Evolutionary conservation across 768 basidiomycete species (phyloP).

Genomic region (Boletus sp.): DNA sequence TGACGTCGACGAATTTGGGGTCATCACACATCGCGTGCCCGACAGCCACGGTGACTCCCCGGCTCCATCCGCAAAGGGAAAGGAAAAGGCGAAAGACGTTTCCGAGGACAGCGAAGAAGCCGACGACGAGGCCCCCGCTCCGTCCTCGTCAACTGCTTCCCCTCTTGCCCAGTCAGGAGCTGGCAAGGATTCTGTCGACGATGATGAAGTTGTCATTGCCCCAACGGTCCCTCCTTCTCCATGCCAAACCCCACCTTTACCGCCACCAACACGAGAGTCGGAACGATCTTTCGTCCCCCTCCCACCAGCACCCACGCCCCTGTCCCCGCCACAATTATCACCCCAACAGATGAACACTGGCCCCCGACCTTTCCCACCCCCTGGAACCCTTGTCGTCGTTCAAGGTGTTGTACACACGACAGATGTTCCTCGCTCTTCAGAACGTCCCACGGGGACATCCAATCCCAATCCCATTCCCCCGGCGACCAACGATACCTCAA

Average conservation of each 20-base stretch:
- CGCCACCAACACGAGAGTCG: slow-evolving; percentile 6
- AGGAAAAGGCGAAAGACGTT: slow-evolving; percentile 33
- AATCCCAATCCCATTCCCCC: slow-evolving; percentile 11
- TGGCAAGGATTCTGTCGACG: slow-evolving; percentile 1
- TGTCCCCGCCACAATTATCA: slow-evolving; percentile 21
- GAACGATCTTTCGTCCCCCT: slow-evolving; percentile 13
- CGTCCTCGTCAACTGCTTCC: slow-evolving; percentile 21
- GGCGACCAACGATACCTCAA: slow-evolving; percentile 1
- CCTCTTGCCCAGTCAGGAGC: slow-evolving; percentile 3
- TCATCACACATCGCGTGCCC: slow-evolving; percentile 27
- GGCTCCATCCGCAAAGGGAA: slow-evolving; percentile 31
- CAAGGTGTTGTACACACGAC: slow-evolving; percentile 82
- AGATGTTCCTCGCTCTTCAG: slow-evolving; percentile 47
- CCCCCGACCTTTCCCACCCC: slow-evolving; percentile 59
- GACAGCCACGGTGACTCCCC: slow-evolving; percentile 27
- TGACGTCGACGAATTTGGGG: slow-evolving; percentile 27
- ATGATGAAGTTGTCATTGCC: slow-evolving; percentile 23
- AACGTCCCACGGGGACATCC: slow-evolving; percentile 18
- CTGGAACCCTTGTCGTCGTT: slow-evolving; percentile 77
- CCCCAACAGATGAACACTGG: slow-evolving; percentile 18
- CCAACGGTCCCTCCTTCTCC: slow-evolving; percentile 12
- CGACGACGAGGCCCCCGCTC: background rate
- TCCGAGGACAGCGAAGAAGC: slow-evolving; percentile 3
- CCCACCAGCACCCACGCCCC: slow-evolving; percentile 11
- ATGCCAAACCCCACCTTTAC: slow-evolving; percentile 10